Evolutionary conservation across 202 grass and related monocot genomes (phyloP), one percentile per base, ranked within the genome.

Genomic region (Hordeum pubiflorum): DNA sequence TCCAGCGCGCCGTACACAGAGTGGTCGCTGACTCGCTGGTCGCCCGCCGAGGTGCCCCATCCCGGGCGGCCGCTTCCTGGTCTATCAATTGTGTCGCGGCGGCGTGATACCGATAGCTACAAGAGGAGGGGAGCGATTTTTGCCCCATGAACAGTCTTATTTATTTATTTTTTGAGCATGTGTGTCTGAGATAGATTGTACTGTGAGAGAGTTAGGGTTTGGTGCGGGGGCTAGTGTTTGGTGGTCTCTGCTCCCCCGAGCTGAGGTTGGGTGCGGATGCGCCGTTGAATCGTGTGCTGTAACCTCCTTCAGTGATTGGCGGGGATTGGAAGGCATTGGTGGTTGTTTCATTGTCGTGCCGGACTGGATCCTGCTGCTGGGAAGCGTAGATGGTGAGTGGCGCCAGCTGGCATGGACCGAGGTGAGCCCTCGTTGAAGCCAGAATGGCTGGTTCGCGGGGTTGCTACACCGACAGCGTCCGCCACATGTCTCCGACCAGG

Each of bases 391-490:
- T 76, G 82, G 73, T 77, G 73, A 59, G 73, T 13, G 80, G 41
- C 9, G 71, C 39, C 50, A 24, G n/a, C 38, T 33, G 78, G 43
- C 69, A 90, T 90, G 88, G 88, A 89, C 40, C 60, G 69, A 48
- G 76, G 80, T 83, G 88, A 90, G 75, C 88, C 88, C 41, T 86
- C 84, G 55, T 39, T 90, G 75, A 90, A 90, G 75, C 88, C 88
- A 0, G 88, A 90, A 83, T 90, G 88, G 88, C 71, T 90, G 84
- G 41, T 86, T 24, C 84, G 84, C 5, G 84, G 61, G 69, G 20
- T 64, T 0, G 22, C 32, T 22, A 13, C 83, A 17, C 59, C 31
- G 29, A 10, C 84, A 7, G 68, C 62, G 26, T 17, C 80, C 4
- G 80, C 80, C 27, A 40, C 69, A 0, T 13, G 43, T 1, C 54